Percentiles rank a stretch among this genome's conserved stretches.
Evolutionary conservation across 1,139 yeast genomes (phyloP).

Genomic region (Tardiomyces digboiensis): DNA sequence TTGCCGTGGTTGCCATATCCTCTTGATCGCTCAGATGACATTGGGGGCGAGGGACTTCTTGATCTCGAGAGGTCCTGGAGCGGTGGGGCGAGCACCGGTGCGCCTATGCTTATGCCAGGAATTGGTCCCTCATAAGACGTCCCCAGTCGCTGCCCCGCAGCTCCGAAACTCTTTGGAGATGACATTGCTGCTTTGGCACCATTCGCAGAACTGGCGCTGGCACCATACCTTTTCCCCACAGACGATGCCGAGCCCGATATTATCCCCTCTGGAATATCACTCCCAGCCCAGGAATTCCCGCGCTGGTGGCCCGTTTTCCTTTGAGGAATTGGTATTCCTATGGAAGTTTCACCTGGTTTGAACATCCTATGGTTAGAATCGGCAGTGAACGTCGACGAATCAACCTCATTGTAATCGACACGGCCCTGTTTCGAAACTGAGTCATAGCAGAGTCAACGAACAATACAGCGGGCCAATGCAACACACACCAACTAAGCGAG

Average conservation of each 20-base stretch:
- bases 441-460: no score
- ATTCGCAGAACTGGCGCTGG: background rate
- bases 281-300: background rate
- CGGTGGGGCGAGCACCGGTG: background rate
- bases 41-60: background rate
- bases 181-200: background rate
- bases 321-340: background rate
- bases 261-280: background rate
- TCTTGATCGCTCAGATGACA: background rate
- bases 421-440: no score
- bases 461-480: no score
- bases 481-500: no score
- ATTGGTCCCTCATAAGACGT: background rate
- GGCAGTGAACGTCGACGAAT: no score
- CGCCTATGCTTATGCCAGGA: background rate
- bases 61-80: background rate
- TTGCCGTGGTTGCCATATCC: background rate
- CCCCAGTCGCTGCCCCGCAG: background rate
- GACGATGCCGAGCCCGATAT: background rate
- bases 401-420: no score
- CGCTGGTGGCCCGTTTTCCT: background rate
- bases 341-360: background rate
- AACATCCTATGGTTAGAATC: background rate
- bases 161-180: background rate
- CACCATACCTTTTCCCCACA: background rate